Evolutionary conservation across 2,329 filamentous ascomycete genomes (phyloP).

Genomic region (Diaporthe velutina): DNA sequence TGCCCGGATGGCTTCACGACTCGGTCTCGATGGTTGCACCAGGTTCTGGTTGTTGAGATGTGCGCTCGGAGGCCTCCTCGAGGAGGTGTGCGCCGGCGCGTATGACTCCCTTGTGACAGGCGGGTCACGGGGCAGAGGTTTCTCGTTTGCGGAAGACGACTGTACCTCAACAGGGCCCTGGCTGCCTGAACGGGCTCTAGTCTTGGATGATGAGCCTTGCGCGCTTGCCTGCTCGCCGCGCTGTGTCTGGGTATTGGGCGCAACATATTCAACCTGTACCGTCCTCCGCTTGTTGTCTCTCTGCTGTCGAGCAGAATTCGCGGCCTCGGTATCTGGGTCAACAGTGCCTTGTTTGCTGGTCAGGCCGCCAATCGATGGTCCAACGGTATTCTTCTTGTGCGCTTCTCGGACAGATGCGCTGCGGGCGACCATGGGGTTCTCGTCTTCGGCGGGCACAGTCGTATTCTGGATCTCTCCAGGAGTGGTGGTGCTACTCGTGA

Average conservation of each 20-base stretch:
- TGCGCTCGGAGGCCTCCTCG: constrained; percentile 62
- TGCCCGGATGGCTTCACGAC: constrained; percentile 64
- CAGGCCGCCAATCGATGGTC: constrained; percentile 70
- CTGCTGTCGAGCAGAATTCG: constrained; percentile 70
- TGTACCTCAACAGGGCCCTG: constrained; percentile 64
- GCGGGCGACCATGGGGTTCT: constrained; percentile 77
- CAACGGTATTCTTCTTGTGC: constrained; percentile 72
- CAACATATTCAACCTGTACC: constrained; percentile 97
- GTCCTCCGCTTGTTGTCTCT: constrained; percentile 93
- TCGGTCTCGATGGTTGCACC: constrained; percentile 60
- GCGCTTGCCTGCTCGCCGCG: constrained; percentile 66
- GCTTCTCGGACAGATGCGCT: constrained; percentile 94
- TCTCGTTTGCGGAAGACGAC: constrained; percentile 55
- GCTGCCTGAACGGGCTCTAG: constrained; percentile 67
- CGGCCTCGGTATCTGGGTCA: constrained; percentile 72
- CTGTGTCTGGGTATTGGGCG: constrained; percentile 87
- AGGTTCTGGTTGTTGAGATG: constrained; percentile 59
- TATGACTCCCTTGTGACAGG: constrained; percentile 60
- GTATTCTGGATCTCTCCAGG: constrained; percentile 87
- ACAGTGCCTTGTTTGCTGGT: constrained; percentile 81
- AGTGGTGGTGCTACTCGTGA: constrained; percentile 94
- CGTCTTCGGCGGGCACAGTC: constrained; percentile 72
- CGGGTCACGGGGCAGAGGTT: constrained; percentile 72
- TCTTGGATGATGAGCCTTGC: constrained; percentile 54
- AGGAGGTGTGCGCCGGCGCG: constrained; percentile 44